Evolutionary conservation across 176 grass and related monocot genomes (phyloP).

Genomic region (Oryza brachyantha): DNA sequence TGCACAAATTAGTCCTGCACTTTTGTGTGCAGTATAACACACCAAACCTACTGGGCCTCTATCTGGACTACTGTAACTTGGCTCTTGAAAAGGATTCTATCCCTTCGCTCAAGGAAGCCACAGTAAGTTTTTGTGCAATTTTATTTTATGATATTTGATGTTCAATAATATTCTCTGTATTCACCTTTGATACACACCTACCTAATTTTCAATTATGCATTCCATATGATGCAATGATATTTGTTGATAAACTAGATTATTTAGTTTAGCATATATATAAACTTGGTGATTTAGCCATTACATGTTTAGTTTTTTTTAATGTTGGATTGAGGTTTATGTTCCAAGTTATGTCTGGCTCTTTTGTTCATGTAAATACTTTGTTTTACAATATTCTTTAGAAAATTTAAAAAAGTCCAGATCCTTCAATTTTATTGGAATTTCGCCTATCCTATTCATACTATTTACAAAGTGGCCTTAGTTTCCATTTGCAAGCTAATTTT

Average conservation of each 20-base stretch:
- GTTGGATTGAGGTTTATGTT: not conserved
- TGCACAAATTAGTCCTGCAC: slow-evolving; percentile 70
- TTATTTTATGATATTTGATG: slow-evolving; percentile 27
- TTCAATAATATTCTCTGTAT: slow-evolving; percentile 11
- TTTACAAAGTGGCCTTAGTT: not conserved
- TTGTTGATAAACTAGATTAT: not conserved
- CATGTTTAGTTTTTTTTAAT: slow-evolving; percentile 11
- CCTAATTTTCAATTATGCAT: slow-evolving; percentile 5
- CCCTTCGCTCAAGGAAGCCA: slow-evolving; percentile 45
- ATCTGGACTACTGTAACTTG: slow-evolving; percentile 82
- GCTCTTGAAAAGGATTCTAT: slow-evolving; percentile 52
- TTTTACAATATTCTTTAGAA: slow-evolving; percentile 17
- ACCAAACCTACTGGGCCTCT: slow-evolving; percentile 76
- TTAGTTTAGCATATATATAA: not conserved
- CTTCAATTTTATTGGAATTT: not conserved
- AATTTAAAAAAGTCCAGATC: not conserved
- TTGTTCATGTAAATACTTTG: not conserved
- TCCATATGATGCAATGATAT: slow-evolving; percentile 7
- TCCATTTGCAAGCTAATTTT: slow-evolving; percentile 1
- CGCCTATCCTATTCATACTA: not conserved
- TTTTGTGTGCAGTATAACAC: slow-evolving; percentile 79
- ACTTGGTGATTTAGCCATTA: slow-evolving; percentile 10
- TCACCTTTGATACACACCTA: slow-evolving; percentile 2
- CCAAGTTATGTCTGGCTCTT: not conserved
- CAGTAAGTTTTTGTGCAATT: slow-evolving; percentile 61